Base-by-base conservation (phyloP, 148 eudicot species). In the Limonium bicolor region DNA sequence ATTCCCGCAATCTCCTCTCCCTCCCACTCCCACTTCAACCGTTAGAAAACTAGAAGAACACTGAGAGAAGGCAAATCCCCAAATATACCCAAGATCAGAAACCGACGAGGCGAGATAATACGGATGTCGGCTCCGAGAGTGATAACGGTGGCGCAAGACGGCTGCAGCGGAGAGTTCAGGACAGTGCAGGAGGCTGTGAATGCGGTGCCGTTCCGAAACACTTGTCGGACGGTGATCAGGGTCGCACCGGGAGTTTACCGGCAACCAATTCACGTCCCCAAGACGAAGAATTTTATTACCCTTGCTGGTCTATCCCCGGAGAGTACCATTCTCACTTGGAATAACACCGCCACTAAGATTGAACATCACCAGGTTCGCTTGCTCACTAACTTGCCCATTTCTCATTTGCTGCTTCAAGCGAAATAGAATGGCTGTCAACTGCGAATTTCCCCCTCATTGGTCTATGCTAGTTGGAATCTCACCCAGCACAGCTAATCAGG, bases 301-400 rank as follows among this genome's bases (percentile, higher is more conserved):
- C 64, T 88, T 16, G 76, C 84, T 18, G 97, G 81, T 0, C 14
- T 80, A 9, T 50, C 66, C 4, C 94, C 92, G 22, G 94, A 88
- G 48, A 48, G 48, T 15, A 80, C 97, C 35, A 20, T 83, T 15
- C 55, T 88, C 34, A 63, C 77, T 21, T 83, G 87, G 81, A 30
- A 77, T 47, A 88, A 83, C 53, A 80, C 97, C 14, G 82, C 97
- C 41, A 42, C 76, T 43, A 61, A 66, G 18, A 83, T 83, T 29
- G 72, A 83, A 3, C 96, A 88, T 44, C 94, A 83, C 55, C 94
- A 77, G 82, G 94, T 77, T 36, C 17, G n/a, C n/a, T n/a, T n/a
- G n/a, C n/a, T n/a, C n/a, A n/a, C n/a, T n/a, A n/a, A n/a, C n/a
- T n/a, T n/a, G n/a, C n/a, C n/a, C n/a, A n/a, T n/a, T n/a, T n/a